A percentile compares a stretch with the other conserved stretches of the same genome.
Evolutionary conservation across 352 stramenopile species (phyloP).

Genomic region (Globisporangium perplexum): DNA sequence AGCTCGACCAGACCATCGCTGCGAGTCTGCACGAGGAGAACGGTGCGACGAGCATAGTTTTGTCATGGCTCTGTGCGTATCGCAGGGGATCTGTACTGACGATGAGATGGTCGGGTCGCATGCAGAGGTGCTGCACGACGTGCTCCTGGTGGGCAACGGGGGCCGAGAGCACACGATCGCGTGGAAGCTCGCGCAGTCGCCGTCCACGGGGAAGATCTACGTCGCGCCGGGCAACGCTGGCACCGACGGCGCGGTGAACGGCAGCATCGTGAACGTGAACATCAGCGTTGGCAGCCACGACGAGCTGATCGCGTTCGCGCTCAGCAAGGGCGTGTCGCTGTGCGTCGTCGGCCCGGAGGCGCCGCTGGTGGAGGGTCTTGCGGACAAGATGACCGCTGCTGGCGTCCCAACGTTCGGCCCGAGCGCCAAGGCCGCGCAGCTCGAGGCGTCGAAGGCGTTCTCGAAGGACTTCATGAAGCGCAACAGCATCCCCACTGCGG

Average conservation of each 20-base stretch:
- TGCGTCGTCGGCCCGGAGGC: constrained; percentile 97
- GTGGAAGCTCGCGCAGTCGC: constrained; percentile 88
- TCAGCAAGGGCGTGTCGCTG: constrained; percentile 90
- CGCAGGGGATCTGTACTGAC: neutral
- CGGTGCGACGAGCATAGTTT: constrained; percentile 6
- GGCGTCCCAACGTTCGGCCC: constrained; percentile 97
- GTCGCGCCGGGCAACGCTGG: constrained; percentile 90
- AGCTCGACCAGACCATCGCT: constrained; percentile 66
- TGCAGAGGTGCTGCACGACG: constrained; percentile 59
- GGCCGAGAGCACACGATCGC: constrained; percentile 94
- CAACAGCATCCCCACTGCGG: constrained; percentile 96
- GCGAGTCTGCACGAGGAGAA: constrained; percentile 42
- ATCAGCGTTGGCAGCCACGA: constrained; percentile 58
- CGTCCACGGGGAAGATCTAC: constrained; percentile 73
- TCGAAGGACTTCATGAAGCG: constrained; percentile 99
- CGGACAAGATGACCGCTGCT: constrained; percentile 90
- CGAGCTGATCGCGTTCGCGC: constrained; percentile 70
- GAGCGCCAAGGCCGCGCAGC: constrained; percentile 89
- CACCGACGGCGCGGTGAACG: constrained; percentile 38
- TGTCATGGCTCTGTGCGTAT: neutral
- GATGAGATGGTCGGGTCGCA: neutral
- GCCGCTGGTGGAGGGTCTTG: constrained; percentile 94
- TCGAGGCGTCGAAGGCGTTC: constrained; percentile 99
- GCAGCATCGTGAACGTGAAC: constrained; percentile 74
- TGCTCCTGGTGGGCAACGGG: constrained; percentile 91